Percentiles rank a stretch among this genome's conserved stretches.
phyloP scores from a whole-genome alignment of 495 filamentous ascomycete species.

The Viridothelium virens region DNA sequence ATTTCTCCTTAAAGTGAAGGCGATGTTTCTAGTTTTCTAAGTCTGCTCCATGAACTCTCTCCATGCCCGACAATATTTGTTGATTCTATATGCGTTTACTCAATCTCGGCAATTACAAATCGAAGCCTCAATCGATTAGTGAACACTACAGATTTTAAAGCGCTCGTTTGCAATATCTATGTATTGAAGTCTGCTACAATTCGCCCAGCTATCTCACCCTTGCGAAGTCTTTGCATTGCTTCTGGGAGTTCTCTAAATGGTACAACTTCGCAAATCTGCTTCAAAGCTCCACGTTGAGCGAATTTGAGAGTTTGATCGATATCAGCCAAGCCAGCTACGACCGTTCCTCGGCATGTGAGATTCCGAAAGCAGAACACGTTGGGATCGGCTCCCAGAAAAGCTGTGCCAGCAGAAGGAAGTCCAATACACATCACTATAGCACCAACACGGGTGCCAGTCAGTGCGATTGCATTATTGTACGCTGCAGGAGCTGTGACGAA shows the following conservation, averaged over 20 bases:
- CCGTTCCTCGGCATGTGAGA: slow-evolving; percentile 41
- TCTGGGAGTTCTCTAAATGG: slow-evolving; percentile 29
- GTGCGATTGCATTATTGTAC: slow-evolving; percentile 21
- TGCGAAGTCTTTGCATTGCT: slow-evolving; percentile 32
- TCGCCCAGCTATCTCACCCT: slow-evolving; percentile 43
- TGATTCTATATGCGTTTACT: too few relatives aligned
- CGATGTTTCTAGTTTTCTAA: too few relatives aligned
- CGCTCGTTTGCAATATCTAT: not conserved
- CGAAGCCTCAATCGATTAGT: too few relatives aligned
- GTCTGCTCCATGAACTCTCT: too few relatives aligned
- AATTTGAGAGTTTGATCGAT: slow-evolving; percentile 42
- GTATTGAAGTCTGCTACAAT: slow-evolving; percentile 31
- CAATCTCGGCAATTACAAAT: too few relatives aligned
- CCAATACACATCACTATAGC: slow-evolving; percentile 42
- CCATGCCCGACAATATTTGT: too few relatives aligned
- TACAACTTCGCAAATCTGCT: slow-evolving; percentile 33
- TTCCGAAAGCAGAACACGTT: slow-evolving; percentile 40
- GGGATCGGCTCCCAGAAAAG: slow-evolving; percentile 39
- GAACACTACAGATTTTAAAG: too few relatives aligned
- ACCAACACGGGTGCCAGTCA: slow-evolving; percentile 39
- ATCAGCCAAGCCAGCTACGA: slow-evolving; percentile 44
- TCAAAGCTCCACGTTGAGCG: slow-evolving; percentile 38
- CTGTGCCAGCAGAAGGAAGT: slow-evolving; percentile 30
- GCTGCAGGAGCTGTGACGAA: slow-evolving; percentile 5
- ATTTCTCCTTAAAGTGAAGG: too few relatives aligned